A percentile compares a stretch with the other conserved stretches of the same genome.
Evolutionary conservation across 352 stramenopile species (phyloP).

Genomic region (Phytophthora brassicae): DNA sequence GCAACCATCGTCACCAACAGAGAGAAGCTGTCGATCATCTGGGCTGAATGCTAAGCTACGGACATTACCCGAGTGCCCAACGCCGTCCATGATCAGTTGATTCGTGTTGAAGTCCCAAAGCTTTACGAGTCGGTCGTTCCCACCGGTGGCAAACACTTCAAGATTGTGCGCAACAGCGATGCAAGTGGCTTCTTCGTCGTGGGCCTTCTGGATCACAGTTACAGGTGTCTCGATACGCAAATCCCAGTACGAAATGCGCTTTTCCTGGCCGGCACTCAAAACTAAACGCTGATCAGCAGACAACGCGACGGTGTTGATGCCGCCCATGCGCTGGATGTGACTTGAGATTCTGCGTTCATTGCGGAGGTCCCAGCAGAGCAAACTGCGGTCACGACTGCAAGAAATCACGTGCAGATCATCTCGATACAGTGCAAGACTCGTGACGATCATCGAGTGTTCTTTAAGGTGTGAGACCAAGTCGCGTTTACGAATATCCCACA

Average conservation of each 20-base stretch:
- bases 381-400: constrained; percentile 86
- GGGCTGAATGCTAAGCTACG: constrained; percentile 83
- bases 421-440: constrained; percentile 81
- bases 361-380: constrained; percentile 93
- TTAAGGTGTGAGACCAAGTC: constrained; percentile 92
- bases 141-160: constrained; percentile 86
- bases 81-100: constrained; percentile 67
- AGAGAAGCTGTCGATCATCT: constrained; percentile 91
- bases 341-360: constrained; percentile 82
- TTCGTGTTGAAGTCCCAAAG: constrained; percentile 79
- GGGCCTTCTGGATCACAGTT: constrained; percentile 69
- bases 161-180: constrained; percentile 87
- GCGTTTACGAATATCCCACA: constrained; percentile 93
- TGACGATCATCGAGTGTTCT: constrained; percentile 90
- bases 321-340: constrained; percentile 93
- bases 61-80: constrained; percentile 81
- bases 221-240: constrained; percentile 85
- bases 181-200: constrained; percentile 87
- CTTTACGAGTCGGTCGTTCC: constrained; percentile 86
- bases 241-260: constrained; percentile 93
- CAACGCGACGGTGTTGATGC: constrained; percentile 92
- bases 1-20: constrained; percentile 89
- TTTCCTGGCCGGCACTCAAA: constrained; percentile 91
- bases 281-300: constrained; percentile 86
- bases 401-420: constrained; percentile 91